Base-by-base conservation (phyloP, 2,329 filamentous ascomycete species). In the Achaetomium macrosporum region DNA sequence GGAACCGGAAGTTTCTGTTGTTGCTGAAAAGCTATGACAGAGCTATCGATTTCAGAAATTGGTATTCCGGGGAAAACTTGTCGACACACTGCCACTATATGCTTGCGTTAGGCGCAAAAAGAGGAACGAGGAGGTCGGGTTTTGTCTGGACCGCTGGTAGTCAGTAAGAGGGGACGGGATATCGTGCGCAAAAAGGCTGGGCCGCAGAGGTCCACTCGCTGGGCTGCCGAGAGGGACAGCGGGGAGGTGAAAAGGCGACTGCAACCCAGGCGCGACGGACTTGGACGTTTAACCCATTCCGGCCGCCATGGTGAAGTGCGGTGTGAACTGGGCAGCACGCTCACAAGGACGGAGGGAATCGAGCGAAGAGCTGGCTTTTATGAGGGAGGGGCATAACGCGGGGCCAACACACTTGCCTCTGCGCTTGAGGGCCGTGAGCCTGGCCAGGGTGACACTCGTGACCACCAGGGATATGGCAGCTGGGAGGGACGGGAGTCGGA, bases 91-190 rank as follows among this genome's bases (percentile, higher is more conserved):
- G 55, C 16, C 50, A 45, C 44, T 51, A 47, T 55, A 45, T 51
- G 48, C 42, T 46, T 47, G 49, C 31, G 40, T 41, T 58, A 56
- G 56, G 58, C 58, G 56, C 53, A n/a, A 36, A 57, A 56, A 56
- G 49, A n/a, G 45, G 52, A 45, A 8, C 13, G 50, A 39, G 48
- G 50, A 51, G 49, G 50, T 60, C 56, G 56, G 58, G 58, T 51
- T 54, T 39, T 16, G 45, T 50, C 37, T 41, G 47, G 51, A 46
- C 42, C 35, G 43, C 35, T 17, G 33, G 40, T 50, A 49, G 56
- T 58, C 46, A 58, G 56, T 37, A 49, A 47, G 47, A 52, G 52
- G 39, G 25, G 25, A 25, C 30, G 53, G 46, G 51, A 47, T 15
- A 37, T 17, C 47, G 41, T 53, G 57, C 51, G 51, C 43, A 35